Evolutionary conservation across 306 rosid species (phyloP), one percentile per base, ranked within the genome.

Genomic region (Cucurbita pepo): DNA sequence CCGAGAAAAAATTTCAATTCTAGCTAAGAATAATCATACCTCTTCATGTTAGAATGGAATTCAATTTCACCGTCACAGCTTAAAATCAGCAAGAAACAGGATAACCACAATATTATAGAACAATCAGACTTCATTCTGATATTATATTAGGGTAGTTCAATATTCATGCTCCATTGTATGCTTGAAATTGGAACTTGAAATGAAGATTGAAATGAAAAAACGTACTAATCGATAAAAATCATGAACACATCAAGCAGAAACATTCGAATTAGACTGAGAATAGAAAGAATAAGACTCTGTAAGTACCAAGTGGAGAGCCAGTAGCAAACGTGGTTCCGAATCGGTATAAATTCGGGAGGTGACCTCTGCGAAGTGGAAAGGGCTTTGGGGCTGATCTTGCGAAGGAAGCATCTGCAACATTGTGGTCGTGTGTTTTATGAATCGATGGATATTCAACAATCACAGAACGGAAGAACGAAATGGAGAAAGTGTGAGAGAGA

Each of bases 301-400:
- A 82, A 75, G 5, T 87, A 88, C 98, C 58, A 3, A 90, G 89
- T 8, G 93, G 89, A 50, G 88, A 85, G 58, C 98, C 97, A 65
- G 94, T 75, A 62, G 77, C 54, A 38, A 88, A 93, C 69, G 88
- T 47, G 2, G 93, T 45, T 41, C 85, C 83, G 61, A 75, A 18
- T 36, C 76, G 65, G 65, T 65, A 41, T 25, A 77, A 75, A 56
- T 25, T 81, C 15, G 78, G 61, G n/a, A 47, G 75, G 13, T 81
- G 67, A 82, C 80, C 77, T 74, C 78, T 80, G 72, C 79, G 73
- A 76, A 81, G 79, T 12, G 81, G 45, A 78, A 70, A 25, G 57
- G 21, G 58, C 62, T 83, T 82, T 50, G 79, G 30, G 34, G 83
- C 67, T n/a, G 84, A 57, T 73, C 81, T 70, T 83, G 83, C 61